phyloP scores from a whole-genome alignment of 495 filamentous ascomycete species.

The Apodospora peruviana region DNA sequence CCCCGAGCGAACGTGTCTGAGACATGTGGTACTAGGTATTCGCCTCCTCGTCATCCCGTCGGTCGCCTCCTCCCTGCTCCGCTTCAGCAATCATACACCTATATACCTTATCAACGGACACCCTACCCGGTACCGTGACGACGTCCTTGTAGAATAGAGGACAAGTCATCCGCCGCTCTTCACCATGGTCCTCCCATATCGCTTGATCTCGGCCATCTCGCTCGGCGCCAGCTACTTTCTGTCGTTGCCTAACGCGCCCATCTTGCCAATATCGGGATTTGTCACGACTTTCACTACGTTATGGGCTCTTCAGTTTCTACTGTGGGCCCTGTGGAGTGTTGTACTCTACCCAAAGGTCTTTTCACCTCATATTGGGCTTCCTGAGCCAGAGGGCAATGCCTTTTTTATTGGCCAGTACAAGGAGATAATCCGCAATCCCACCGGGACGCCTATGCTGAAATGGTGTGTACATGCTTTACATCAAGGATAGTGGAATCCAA shows the following conservation, averaged over 20 bases:
- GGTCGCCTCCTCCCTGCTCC: too few relatives aligned
- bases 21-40: too few relatives aligned
- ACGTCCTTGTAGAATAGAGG: too few relatives aligned
- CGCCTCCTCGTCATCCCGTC: too few relatives aligned
- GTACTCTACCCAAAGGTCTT: conserved; percentile 67
- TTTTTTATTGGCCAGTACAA: conserved; percentile 52
- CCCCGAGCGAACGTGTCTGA: too few relatives aligned
- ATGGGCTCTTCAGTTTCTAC: conserved; percentile 22
- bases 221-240: conserved; percentile 26
- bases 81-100: too few relatives aligned
- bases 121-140: too few relatives aligned
- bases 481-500: too few relatives aligned
- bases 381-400: conserved; percentile 42
- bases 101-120: too few relatives aligned
- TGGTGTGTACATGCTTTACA: conserved; percentile 39
- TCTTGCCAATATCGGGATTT: conserved; percentile 21
- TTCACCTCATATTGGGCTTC: conserved; percentile 64
- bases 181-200: conserved; percentile 17
- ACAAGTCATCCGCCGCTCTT: background rate
- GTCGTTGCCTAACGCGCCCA: conserved; percentile 17
- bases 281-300: conserved; percentile 15
- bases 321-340: conserved; percentile 40
- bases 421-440: conserved; percentile 50
- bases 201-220: conserved; percentile 17
- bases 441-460: conserved; percentile 54